Evolutionary conservation across 129 eudicot genomes (phyloP), one percentile per base, ranked within the genome.

Genomic region (carrot (Daucus carota)): DNA sequence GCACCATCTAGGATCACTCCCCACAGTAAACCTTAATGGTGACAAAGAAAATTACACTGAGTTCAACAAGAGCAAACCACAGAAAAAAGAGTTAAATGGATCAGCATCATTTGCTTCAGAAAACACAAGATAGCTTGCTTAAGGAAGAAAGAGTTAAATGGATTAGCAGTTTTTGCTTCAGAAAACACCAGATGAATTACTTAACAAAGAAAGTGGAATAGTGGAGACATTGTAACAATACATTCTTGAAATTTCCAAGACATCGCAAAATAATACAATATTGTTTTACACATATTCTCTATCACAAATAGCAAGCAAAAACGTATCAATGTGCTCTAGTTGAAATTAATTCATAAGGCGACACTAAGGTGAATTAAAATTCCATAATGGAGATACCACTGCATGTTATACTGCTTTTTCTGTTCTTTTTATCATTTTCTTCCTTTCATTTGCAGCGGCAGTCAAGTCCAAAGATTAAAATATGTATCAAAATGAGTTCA

Each of bases 1-100:
- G 77, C 95, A 88, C 97, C 97, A 89, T 82, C 82, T 87, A 62
- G 94, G 92, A 77, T 89, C 90, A 81, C 92, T 87, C 81, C 81
- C 80, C 69, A 91, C 97, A 76, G 95, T 87, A 82, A 88, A 91
- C 97, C 97, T 91, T 68, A 60, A 80, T 73, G 34, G 72, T 59
- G 47, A 76, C 73, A 50, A 71, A 83, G 74, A 76, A 68, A 17
- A 65, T 50, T 15, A 48, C 57, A 6, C 67, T 77, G 48, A 72
- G 42, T 81, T 62, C 41, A 32, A 34, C 42, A 74, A 70, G 66
- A 60, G 33, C 43, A 77, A 65, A 42, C 26, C 45, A 82, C 34
- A 32, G 26, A 63, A 3, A 2, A 9, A 16, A 18, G 79, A 42
- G 6, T 48, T 43, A 6, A 40, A 62, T 60, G 69, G 50, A 31